These are phyloP conservation scores for Fomitopsis palustris DNA, from an alignment of 1,284 basidiomycete genomes.

Conservation along the genomic window DNA sequence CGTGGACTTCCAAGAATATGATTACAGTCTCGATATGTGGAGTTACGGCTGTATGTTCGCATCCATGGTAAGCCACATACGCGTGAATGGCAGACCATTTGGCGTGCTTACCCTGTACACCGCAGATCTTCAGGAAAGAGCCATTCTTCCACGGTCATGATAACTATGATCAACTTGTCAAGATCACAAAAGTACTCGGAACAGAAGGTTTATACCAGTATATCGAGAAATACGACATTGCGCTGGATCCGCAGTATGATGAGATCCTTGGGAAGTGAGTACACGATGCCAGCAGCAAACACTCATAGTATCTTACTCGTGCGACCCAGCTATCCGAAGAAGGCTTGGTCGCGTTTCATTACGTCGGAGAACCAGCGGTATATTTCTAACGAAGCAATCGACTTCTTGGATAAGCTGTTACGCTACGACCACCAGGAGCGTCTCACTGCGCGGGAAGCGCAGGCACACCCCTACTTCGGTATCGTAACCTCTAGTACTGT, in stretches of 20 bases:
- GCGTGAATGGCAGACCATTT: not conserved
- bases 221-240: slow-evolving; percentile 93
- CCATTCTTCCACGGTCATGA: slow-evolving; percentile 99
- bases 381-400: slow-evolving; percentile 97
- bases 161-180: slow-evolving; percentile 98
- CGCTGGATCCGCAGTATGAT: slow-evolving; percentile 87
- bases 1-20: slow-evolving; percentile 98
- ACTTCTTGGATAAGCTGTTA: slow-evolving; percentile 94
- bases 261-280: slow-evolving; percentile 79
- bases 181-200: slow-evolving; percentile 96
- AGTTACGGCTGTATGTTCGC: slow-evolving; percentile 99
- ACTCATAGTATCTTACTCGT: slow-evolving; percentile 3
- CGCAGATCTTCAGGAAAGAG: slow-evolving; percentile 97
- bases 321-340: slow-evolving; percentile 74
- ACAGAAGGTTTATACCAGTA: slow-evolving; percentile 93
- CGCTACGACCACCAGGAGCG: slow-evolving; percentile 97
- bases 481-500: slow-evolving; percentile 8
- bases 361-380: slow-evolving; percentile 95
- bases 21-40: slow-evolving; percentile 98
- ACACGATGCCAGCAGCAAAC: not conserved
- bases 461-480: slow-evolving; percentile 90
- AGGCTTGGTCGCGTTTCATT: slow-evolving; percentile 92
- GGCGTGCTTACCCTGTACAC: not conserved
- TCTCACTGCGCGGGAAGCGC: slow-evolving; percentile 89
- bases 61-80: slow-evolving; percentile 72